phyloP scores from a whole-genome alignment of 441 rosid species.

The Capsella rubella region DNA sequence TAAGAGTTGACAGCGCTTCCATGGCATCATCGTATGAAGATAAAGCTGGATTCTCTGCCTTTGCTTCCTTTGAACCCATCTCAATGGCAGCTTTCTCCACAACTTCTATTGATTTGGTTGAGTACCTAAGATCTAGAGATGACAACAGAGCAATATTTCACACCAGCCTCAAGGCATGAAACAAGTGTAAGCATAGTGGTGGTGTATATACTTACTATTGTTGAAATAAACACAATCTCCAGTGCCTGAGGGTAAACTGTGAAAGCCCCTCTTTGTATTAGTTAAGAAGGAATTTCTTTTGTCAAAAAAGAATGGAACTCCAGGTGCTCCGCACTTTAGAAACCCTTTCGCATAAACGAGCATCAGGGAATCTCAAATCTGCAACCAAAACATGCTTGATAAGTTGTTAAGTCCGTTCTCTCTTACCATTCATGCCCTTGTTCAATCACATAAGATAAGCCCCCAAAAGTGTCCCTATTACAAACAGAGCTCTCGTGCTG shows the following conservation, averaged over 20 bases:
- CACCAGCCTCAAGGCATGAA: not conserved
- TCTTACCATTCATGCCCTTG: not conserved
- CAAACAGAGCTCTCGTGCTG: not conserved
- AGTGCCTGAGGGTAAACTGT: not conserved
- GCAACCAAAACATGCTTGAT: slow-evolving; percentile 10
- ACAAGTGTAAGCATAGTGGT: not conserved
- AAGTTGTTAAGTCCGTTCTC: not conserved
- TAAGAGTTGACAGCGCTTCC: slow-evolving; percentile 87
- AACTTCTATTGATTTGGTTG: slow-evolving; percentile 47
- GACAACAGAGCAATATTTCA: slow-evolving; percentile 32
- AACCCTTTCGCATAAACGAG: slow-evolving; percentile 38
- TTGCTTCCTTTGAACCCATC: slow-evolving; percentile 46
- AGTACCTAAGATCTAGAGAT: slow-evolving; percentile 56
- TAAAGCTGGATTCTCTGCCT: slow-evolving; percentile 50
- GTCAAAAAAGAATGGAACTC: slow-evolving; percentile 30
- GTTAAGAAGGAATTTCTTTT: slow-evolving; percentile 4
- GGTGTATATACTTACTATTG: slow-evolving; percentile 33
- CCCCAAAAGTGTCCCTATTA: not conserved
- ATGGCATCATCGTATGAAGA: slow-evolving; percentile 81
- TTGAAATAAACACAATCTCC: slow-evolving; percentile 20
- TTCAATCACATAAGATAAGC: not conserved
- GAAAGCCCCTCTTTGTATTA: not conserved
- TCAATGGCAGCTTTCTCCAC: slow-evolving; percentile 46
- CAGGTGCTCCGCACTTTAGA: slow-evolving; percentile 36
- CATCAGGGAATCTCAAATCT: slow-evolving; percentile 44